Evolutionary conservation across 306 rosid species (phyloP).

Genomic region (Quercus engelmannii): DNA sequence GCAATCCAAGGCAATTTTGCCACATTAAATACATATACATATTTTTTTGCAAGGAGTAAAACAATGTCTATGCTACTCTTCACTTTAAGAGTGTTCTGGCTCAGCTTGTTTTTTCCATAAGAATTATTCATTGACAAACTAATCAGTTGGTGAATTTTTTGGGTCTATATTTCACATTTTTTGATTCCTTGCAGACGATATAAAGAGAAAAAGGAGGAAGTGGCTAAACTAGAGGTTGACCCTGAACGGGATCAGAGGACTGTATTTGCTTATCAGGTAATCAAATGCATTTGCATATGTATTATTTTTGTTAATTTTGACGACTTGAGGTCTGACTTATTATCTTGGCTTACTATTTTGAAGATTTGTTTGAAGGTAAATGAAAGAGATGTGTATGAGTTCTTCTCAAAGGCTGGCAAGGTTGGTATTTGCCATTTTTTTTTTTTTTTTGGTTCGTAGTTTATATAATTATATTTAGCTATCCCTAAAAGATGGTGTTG

Average conservation of each 20-base stretch:
- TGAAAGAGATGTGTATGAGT: slow-evolving; percentile 94
- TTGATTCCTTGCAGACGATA: slow-evolving; percentile 50
- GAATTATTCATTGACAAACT: slow-evolving; percentile 10
- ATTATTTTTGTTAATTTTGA: neutral
- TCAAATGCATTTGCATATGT: slow-evolving; percentile 3
- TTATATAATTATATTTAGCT: neutral
- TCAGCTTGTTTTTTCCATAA: slow-evolving; percentile 12
- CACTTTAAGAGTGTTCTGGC: slow-evolving; percentile 13
- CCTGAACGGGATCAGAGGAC: slow-evolving; percentile 99
- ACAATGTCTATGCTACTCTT: slow-evolving; percentile 23
- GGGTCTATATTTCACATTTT: slow-evolving; percentile 27
- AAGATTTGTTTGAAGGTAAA: slow-evolving; percentile 92
- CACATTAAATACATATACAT: slow-evolving; percentile 22
- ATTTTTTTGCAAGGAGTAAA: slow-evolving; percentile 12
- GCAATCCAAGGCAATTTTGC: slow-evolving; percentile 13
- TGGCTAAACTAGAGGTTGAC: slow-evolving; percentile 75
- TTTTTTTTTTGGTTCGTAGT: neutral
- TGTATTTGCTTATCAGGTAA: slow-evolving; percentile 98
- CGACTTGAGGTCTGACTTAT: slow-evolving; percentile 21
- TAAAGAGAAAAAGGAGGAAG: slow-evolving; percentile 89
- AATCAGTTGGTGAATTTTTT: slow-evolving; percentile 10
- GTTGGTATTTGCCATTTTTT: slow-evolving; percentile 39
- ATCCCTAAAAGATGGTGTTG: neutral
- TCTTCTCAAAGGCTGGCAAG: slow-evolving; percentile 99
- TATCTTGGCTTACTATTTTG: slow-evolving; percentile 13